These are phyloP conservation scores for Xylaria cubensis DNA, from an alignment of 495 filamentous ascomycete species.

Conservation along the genomic window DNA sequence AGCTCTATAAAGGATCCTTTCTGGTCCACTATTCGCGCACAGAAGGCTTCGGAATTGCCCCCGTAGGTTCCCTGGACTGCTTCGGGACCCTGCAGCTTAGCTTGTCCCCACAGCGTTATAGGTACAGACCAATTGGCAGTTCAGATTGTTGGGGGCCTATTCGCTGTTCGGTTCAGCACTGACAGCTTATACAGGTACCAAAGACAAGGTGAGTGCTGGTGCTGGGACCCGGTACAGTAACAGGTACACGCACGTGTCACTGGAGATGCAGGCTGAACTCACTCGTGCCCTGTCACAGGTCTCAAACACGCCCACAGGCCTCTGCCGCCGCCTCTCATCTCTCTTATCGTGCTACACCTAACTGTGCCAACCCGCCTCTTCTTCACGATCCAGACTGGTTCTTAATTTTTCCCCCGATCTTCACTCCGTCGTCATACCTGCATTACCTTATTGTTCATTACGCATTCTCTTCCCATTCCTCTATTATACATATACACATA, in stretches of 20 bases:
- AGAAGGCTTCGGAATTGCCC: slow-evolving; percentile 14
- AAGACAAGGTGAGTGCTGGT: neutral
- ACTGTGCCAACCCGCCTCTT: slow-evolving; percentile 7
- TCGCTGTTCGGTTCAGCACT: slow-evolving; percentile 1
- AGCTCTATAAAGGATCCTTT: neutral
- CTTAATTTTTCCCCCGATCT: neutral
- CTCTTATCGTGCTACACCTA: neutral
- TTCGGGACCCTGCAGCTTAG: slow-evolving; percentile 25
- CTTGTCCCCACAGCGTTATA: neutral
- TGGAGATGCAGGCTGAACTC: slow-evolving; percentile 21
- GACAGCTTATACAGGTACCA: neutral
- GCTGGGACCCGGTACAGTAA: neutral
- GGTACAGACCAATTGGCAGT: slow-evolving; percentile 3
- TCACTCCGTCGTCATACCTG: neutral
- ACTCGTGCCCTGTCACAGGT: slow-evolving; percentile 21
- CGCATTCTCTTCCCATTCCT: neutral
- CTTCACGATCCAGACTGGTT: neutral
- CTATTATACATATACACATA: neutral
- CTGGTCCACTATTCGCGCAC: neutral
- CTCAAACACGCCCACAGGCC: slow-evolving; percentile 3
- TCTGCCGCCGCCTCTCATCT: neutral
- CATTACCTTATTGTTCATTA: neutral
- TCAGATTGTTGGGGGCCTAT: neutral
- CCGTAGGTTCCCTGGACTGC: slow-evolving; percentile 6
- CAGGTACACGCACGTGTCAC: slow-evolving; percentile 26